Conservation (phyloP, 2,329 filamentous ascomycete genomes). For the Dactylonectria macrodidyma region DNA sequence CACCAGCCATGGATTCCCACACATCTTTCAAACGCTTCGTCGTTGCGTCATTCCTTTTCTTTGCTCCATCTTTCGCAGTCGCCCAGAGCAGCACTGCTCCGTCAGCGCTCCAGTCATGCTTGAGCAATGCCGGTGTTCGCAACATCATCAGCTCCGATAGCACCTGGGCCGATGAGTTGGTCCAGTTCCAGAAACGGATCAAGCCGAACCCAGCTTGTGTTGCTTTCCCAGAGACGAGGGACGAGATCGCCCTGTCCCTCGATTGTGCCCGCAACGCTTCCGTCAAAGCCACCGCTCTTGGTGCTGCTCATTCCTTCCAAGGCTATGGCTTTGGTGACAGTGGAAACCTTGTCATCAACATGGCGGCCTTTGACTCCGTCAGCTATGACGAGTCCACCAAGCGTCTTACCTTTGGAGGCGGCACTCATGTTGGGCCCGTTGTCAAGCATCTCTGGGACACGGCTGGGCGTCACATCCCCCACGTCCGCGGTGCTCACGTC, state of each 20-base stretch:
- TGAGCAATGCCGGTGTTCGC: slow-evolving; percentile 35
- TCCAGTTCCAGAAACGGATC: slow-evolving; percentile 42
- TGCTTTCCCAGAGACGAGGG: slow-evolving; percentile 38
- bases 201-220: slow-evolving; percentile 41
- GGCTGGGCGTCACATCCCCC: slow-evolving; percentile 43
- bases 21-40: slow-evolving; percentile 24
- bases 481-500: slow-evolving; percentile 44
- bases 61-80: slow-evolving; percentile 7
- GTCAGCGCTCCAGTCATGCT: slow-evolving; percentile 30
- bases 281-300: slow-evolving; percentile 42
- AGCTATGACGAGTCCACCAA: slow-evolving; percentile 39
- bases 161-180: slow-evolving; percentile 35
- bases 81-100: slow-evolving; percentile 9
- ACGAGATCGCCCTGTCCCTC: slow-evolving; percentile 40
- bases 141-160: slow-evolving; percentile 40
- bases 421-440: slow-evolving; percentile 42
- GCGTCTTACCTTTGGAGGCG: slow-evolving; percentile 42
- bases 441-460: slow-evolving; percentile 46
- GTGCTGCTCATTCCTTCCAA: slow-evolving; percentile 44
- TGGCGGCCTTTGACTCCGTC: slow-evolving; percentile 42
- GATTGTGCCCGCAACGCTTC: slow-evolving; percentile 43
- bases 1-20: slow-evolving; percentile 11
- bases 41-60: slow-evolving; percentile 31
- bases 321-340: slow-evolving; percentile 38
- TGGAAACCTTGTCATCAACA: slow-evolving; percentile 44